These are phyloP conservation scores for Candida pseudoglaebosa DNA, from an alignment of 805 yeast species.

Conservation along the genomic window DNA sequence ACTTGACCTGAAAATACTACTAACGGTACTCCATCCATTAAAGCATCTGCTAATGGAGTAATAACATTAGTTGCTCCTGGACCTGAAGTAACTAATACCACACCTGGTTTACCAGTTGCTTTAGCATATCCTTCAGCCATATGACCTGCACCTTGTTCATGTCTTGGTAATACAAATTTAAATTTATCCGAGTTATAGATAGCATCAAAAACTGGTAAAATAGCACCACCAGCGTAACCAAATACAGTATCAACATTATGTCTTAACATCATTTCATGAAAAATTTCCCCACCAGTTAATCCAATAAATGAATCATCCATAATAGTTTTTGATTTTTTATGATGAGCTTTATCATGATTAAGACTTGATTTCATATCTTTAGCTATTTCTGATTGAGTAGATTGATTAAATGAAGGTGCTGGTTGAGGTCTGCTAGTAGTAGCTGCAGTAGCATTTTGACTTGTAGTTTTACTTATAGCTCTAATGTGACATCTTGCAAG, in stretches of 20 bases:
- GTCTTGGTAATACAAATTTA: conserved; percentile 88
- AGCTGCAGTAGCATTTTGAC: conserved; percentile 27
- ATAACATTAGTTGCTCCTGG: conserved; percentile 99
- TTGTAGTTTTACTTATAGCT: conserved; percentile 27
- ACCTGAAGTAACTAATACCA: conserved; percentile 96
- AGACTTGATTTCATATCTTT: conserved; percentile 1
- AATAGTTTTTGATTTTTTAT: conserved; percentile 14
- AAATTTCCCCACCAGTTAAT: conserved; percentile 95
- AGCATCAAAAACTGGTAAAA: conserved; percentile 95
- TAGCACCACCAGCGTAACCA: conserved; percentile 99
- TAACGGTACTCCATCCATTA: conserved; percentile 95
- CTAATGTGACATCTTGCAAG: conserved; percentile 13
- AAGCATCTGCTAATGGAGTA: conserved; percentile 98
- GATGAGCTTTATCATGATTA: background rate
- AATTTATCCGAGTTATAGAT: conserved; percentile 87
- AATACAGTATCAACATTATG: conserved; percentile 94
- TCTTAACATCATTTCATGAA: conserved; percentile 97
- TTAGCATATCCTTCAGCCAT: conserved; percentile 99
- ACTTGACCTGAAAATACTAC: conserved; percentile 98
- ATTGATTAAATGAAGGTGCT: conserved; percentile 48
- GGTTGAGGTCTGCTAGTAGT: conserved; percentile 38
- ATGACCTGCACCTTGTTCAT: conserved; percentile 99
- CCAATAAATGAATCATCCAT: conserved; percentile 92
- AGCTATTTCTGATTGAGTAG: conserved; percentile 14
- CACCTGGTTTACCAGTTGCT: conserved; percentile 95